phyloP scores from a whole-genome alignment of 2,329 filamentous ascomycete genomes.

The Exophiala oligosperma region DNA sequence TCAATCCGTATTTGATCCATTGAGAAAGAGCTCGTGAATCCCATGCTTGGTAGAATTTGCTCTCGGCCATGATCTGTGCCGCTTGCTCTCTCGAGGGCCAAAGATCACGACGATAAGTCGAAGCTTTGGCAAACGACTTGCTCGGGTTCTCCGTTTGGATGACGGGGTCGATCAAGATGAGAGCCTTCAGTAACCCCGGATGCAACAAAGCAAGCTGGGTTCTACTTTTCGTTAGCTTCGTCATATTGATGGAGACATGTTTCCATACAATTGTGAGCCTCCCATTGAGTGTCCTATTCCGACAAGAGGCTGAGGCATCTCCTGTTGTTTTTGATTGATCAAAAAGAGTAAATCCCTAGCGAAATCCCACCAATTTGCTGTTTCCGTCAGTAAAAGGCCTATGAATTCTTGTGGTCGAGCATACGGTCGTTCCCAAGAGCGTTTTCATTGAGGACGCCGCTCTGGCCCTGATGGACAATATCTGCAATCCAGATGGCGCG shows the following conservation, averaged over 20 bases:
- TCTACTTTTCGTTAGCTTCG: conserved; percentile 10
- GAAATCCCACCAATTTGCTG: conserved; percentile 84
- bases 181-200: conserved; percentile 69
- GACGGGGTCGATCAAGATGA: conserved; percentile 70
- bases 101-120: conserved; percentile 70
- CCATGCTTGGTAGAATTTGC: conserved; percentile 79
- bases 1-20: conserved; percentile 72
- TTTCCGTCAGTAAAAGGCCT: conserved; percentile 26
- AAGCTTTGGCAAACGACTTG: conserved; percentile 61
- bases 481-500: conserved; percentile 88
- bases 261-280: conserved; percentile 61
- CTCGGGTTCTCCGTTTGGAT: conserved; percentile 26
- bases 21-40: conserved; percentile 74
- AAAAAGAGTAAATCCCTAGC: conserved; percentile 80
- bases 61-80: conserved; percentile 63
- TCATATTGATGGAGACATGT: neutral
- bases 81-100: conserved; percentile 80
- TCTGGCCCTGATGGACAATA: conserved; percentile 79
- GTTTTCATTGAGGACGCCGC: conserved; percentile 73
- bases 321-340: conserved; percentile 75
- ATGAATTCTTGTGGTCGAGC: conserved; percentile 32
- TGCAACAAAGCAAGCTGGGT: conserved; percentile 49
- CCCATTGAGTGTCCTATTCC: conserved; percentile 91
- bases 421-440: conserved; percentile 80
- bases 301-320: conserved; percentile 79